phyloP scores from a whole-genome alignment of 306 rosid species.

The Inga oerstediana region DNA sequence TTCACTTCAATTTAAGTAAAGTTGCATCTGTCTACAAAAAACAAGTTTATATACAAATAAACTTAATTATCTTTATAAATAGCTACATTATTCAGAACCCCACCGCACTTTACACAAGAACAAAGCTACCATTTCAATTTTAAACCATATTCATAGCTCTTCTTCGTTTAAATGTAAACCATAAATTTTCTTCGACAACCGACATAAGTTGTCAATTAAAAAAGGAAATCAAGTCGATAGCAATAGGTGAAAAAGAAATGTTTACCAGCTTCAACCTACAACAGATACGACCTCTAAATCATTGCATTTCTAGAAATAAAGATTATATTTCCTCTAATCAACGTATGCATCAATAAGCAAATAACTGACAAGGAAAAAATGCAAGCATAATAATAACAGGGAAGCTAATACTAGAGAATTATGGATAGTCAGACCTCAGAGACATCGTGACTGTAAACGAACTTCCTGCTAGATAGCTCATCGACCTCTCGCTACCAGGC shows the following conservation, averaged over 20 bases:
- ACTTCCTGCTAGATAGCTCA: constrained; percentile 56
- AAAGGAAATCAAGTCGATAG: not conserved
- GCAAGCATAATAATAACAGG: not conserved
- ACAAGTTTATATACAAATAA: not conserved
- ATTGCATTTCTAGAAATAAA: not conserved
- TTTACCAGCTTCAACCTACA: not conserved
- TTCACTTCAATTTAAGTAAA: not conserved
- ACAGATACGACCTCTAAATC: not conserved
- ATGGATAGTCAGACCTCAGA: constrained; percentile 54
- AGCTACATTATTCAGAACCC: not conserved
- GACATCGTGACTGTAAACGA: constrained; percentile 71
- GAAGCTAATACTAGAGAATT: not conserved
- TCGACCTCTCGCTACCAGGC: constrained; percentile 77
- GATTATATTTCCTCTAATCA: not conserved
- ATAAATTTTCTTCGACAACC: not conserved
- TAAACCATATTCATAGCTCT: not conserved
- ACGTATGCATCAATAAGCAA: not conserved
- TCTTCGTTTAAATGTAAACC: not conserved
- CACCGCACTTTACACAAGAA: not conserved
- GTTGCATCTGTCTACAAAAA: not conserved
- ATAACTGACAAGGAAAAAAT: not conserved
- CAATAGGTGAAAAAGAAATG: not conserved
- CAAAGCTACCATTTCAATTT: not conserved
- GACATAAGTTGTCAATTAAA: not conserved
- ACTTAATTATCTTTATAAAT: not conserved